A percentile compares a stretch with the other conserved stretches of the same genome.
phyloP scores from a whole-genome alignment of 345 rosid genomes.

The Balakata baccata region DNA sequence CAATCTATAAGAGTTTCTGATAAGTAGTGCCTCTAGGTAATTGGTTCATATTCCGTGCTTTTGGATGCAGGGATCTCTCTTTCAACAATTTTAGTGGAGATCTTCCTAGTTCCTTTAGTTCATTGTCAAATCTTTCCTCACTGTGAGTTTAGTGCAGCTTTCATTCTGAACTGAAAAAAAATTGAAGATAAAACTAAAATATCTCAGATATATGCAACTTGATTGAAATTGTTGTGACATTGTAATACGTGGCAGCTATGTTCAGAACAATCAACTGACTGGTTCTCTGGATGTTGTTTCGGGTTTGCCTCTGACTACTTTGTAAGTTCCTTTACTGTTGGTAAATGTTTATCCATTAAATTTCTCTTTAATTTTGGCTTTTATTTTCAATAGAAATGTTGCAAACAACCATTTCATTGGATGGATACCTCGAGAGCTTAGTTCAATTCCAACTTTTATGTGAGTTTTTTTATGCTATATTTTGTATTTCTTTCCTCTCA shows the following conservation, averaged over 20 bases:
- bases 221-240: conserved; percentile 16
- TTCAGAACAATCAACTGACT: conserved; percentile 87
- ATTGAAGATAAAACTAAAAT: neutral
- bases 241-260: conserved; percentile 51
- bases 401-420: conserved; percentile 88
- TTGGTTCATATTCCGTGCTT: conserved; percentile 8
- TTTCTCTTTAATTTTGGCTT: conserved; percentile 18
- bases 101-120: conserved; percentile 76
- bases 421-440: conserved; percentile 81
- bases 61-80: conserved; percentile 73
- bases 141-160: conserved; percentile 58
- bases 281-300: conserved; percentile 71
- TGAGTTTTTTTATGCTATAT: conserved; percentile 35
- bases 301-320: conserved; percentile 59
- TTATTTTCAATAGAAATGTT: conserved; percentile 62
- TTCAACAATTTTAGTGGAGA: conserved; percentile 87
- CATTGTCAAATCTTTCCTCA: conserved; percentile 57
- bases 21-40: neutral
- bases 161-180: conserved; percentile 6
- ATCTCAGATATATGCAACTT: conserved; percentile 5
- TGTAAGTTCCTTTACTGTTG: conserved; percentile 54
- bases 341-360: neutral
- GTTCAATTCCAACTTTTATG: conserved; percentile 63
- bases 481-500: neutral
- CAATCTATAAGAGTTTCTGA: neutral